Conservation (phyloP, 768 basidiomycete species). For the Suillus brevipes region DNA sequence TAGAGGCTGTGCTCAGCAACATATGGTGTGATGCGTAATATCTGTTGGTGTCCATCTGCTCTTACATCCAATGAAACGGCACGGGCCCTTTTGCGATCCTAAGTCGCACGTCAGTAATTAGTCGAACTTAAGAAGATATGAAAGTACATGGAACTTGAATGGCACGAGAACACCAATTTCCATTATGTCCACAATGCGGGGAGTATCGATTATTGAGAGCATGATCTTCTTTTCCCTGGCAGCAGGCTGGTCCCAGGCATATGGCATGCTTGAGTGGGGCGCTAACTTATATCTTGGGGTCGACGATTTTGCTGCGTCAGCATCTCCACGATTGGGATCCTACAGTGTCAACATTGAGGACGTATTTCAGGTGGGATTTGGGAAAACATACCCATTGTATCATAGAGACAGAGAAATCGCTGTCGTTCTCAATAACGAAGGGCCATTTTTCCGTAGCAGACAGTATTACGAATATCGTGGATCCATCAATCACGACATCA, state of each 20-base stretch:
- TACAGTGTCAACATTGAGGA: conserved; percentile 18
- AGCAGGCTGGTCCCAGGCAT: conserved; percentile 95
- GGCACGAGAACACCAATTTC: conserved; percentile 93
- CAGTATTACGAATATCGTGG: conserved; percentile 87
- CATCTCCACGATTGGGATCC: conserved; percentile 46
- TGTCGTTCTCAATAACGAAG: conserved; percentile 87
- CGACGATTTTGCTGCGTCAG: conserved; percentile 37
- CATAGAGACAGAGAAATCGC: conserved; percentile 65
- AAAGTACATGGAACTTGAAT: conserved; percentile 77
- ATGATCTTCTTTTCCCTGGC: conserved; percentile 77
- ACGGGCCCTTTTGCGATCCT: conserved; percentile 58
- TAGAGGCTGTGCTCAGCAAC: conserved; percentile 83
- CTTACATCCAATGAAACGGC: conserved; percentile 89
- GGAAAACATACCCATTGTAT: conserved; percentile 63
- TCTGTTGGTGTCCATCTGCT: conserved; percentile 83
- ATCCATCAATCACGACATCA: conserved; percentile 80
- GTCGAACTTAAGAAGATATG: neutral
- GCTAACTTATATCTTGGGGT: conserved; percentile 53
- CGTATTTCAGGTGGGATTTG: neutral
- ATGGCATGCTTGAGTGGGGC: conserved; percentile 56
- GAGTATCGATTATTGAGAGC: conserved; percentile 59
- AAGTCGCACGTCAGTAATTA: conserved; percentile 3
- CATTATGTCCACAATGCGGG: conserved; percentile 82
- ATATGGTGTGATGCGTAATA: conserved; percentile 86
- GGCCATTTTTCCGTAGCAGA: conserved; percentile 75